phyloP scores from a whole-genome alignment of 2,329 filamentous ascomycete species.

The Claviceps sp. region DNA sequence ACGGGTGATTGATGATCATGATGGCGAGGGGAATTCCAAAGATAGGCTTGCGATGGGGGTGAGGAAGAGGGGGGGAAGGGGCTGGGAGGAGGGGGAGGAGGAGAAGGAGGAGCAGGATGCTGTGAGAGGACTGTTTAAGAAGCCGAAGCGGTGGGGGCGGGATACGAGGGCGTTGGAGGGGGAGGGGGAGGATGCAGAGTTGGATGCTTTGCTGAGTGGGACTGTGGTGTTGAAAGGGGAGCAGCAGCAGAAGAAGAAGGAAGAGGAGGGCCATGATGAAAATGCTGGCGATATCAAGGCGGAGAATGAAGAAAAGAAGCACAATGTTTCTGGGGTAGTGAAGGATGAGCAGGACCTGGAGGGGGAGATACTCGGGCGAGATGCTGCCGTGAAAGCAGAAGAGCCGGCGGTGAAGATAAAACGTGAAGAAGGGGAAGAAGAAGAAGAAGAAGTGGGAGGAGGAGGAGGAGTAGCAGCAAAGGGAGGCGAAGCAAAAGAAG shows the following conservation, averaged over 20 bases:
- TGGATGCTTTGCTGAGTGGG: conserved; percentile 46
- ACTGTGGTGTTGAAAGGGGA: conserved; percentile 13
- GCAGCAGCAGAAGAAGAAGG: conserved; percentile 8
- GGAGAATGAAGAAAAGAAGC: conserved; percentile 4
- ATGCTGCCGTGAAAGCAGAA: not conserved
- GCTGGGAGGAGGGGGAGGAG: conserved; percentile 40
- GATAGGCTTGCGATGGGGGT: conserved; percentile 37
- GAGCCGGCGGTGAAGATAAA: conserved; percentile 4
- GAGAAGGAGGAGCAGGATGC: conserved; percentile 47
- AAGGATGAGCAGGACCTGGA: not conserved
- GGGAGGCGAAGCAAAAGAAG: conserved; percentile 5
- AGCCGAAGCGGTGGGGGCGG: conserved; percentile 39
- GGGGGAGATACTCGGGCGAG: not conserved
- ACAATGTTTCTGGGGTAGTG: not conserved
- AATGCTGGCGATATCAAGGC: conserved; percentile 3
- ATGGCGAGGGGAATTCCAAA: conserved; percentile 7
- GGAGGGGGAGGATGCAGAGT: conserved; percentile 33
- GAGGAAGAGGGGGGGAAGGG: conserved; percentile 48
- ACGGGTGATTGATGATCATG: conserved; percentile 38
- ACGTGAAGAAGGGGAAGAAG: conserved; percentile 22
- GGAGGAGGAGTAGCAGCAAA: conserved; percentile 16
- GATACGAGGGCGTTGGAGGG: conserved; percentile 34
- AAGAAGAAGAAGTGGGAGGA: too few relatives aligned
- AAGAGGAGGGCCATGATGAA: conserved; percentile 18
- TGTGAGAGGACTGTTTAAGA: conserved; percentile 46